These are phyloP conservation scores for Quercus tomentella DNA, from an alignment of 331 rosid genomes.

Conservation along the genomic window DNA sequence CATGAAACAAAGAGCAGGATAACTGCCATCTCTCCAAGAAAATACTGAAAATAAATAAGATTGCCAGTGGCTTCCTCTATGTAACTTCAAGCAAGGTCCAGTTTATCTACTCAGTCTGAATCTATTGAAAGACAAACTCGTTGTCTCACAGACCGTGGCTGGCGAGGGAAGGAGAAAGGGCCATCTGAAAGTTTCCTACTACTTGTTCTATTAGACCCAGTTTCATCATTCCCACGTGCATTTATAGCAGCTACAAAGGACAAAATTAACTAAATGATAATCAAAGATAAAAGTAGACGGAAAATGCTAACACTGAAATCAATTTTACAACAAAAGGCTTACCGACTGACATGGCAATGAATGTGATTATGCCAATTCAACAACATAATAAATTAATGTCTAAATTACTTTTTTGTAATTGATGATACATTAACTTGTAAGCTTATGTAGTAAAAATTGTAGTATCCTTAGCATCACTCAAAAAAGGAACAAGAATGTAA, in stretches of 20 bases:
- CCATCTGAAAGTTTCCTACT: slow-evolving; percentile 57
- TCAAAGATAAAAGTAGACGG: not conserved
- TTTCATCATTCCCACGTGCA: slow-evolving; percentile 64
- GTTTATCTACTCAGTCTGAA: slow-evolving; percentile 68
- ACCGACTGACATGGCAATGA: too few species aligned
- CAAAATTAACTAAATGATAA: slow-evolving; percentile 9
- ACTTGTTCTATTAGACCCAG: slow-evolving; percentile 56
- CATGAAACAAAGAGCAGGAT: not conserved
- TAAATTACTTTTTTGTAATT: too few species aligned
- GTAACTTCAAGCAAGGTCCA: slow-evolving; percentile 5
- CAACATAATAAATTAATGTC: too few species aligned
- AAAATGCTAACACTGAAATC: not conserved
- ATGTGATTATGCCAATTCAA: too few species aligned
- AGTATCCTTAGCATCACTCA: too few species aligned
- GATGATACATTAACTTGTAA: too few species aligned
- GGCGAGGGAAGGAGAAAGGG: slow-evolving; percentile 98
- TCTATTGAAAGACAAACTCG: slow-evolving; percentile 62
- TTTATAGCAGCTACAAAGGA: slow-evolving; percentile 73
- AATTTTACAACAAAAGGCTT: too few species aligned
- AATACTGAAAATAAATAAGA: not conserved
- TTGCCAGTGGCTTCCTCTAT: not conserved
- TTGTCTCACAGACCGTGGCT: slow-evolving; percentile 81
- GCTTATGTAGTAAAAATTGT: too few species aligned
- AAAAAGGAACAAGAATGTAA: not conserved
- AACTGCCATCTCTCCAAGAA: not conserved